phyloP scores from a whole-genome alignment of 306 rosid species.

The Amphicarpaea edgeworthii region DNA sequence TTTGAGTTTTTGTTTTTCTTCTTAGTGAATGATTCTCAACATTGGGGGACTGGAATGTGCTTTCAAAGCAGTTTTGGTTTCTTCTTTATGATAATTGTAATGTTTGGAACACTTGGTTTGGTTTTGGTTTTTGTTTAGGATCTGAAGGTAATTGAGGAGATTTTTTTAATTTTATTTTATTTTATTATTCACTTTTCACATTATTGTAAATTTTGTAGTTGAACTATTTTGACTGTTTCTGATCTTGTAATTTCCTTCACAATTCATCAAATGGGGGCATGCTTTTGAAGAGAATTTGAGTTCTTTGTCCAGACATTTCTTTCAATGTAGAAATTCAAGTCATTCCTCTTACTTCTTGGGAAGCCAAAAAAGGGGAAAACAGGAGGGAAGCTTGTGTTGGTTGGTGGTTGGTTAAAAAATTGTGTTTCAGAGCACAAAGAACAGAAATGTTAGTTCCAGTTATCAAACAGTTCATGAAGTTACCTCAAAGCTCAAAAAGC shows the following conservation, averaged over 20 bases:
- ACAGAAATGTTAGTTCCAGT: slow-evolving; percentile 23
- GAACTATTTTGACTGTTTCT: slow-evolving; percentile 53
- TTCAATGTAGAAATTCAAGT: slow-evolving; percentile 36
- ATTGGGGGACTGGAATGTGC: slow-evolving; percentile 46
- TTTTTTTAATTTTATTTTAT: not conserved
- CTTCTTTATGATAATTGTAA: slow-evolving; percentile 27
- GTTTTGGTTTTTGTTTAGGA: slow-evolving; percentile 48
- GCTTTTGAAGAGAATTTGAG: slow-evolving; percentile 42
- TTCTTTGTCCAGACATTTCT: slow-evolving; percentile 19
- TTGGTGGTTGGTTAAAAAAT: not conserved
- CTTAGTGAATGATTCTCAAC: slow-evolving; percentile 22
- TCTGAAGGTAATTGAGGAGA: slow-evolving; percentile 34
- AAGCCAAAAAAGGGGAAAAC: slow-evolving; percentile 2
- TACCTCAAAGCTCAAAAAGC: slow-evolving; percentile 34
- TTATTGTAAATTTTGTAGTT: slow-evolving; percentile 47
- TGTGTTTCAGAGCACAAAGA: slow-evolving; percentile 33
- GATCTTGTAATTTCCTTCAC: slow-evolving; percentile 36
- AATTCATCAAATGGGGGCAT: slow-evolving; percentile 24
- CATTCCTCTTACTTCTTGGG: slow-evolving; percentile 22
- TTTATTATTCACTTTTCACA: not conserved
- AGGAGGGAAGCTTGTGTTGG: slow-evolving; percentile 11
- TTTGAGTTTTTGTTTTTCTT: slow-evolving; percentile 12
- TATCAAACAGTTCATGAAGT: slow-evolving; percentile 17
- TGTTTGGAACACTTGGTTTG: slow-evolving; percentile 35
- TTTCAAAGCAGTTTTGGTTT: slow-evolving; percentile 35